Base-by-base conservation (phyloP, 371 early-diverging fungal genomes). In the Phascolomyces articulosus region DNA sequence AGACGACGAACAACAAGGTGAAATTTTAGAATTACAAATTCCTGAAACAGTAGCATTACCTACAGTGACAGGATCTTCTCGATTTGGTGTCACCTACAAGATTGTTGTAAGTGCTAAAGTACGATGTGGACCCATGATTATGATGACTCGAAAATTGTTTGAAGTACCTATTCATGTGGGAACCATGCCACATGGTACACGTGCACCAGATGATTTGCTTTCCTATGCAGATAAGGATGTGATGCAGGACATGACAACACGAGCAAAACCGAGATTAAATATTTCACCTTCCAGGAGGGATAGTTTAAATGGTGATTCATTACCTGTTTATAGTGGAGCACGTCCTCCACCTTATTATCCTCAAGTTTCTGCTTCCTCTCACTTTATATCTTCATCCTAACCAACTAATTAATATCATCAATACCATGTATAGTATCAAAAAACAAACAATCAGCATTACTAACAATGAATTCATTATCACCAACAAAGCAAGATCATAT, bases 161-260 rank as follows among this genome's bases (percentile, higher is more conserved):
- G 51, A 51, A 2, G 41, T 62, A 13, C 62, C 62, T 4, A 40
- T 62, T 20, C 28, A 53, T 2, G n/a, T 62, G 20, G 62, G 62
- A 3, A 62, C 62, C 2, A n/a, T 62, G 38, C 62, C 62, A 2
- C 29, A 38, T 3, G 62, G 62, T 40, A 54, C 62, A 2, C 27
- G 40, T 29, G 55, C 40, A 20, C 62, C 62, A 18, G 55, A 27
- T 10, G 62, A 54, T 26, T 55, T 62, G 21, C 9, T 40, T 11
- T 48, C 47, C 3, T 62, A 54, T 55, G 24, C 40, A 2, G 62
- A 62, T 54, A 26, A 29, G 1, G n/a, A 8, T 8, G 41, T 62
- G 6, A n/a, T 20, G 8, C 20, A 24, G 11, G 55, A 62, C 18
- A 29, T 38, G 29, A 55, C 56, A 20, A 23, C 34, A 2, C 56